These are phyloP conservation scores for Cardamine occulta DNA, from an alignment of 345 rosid species.

Conservation along the genomic window DNA sequence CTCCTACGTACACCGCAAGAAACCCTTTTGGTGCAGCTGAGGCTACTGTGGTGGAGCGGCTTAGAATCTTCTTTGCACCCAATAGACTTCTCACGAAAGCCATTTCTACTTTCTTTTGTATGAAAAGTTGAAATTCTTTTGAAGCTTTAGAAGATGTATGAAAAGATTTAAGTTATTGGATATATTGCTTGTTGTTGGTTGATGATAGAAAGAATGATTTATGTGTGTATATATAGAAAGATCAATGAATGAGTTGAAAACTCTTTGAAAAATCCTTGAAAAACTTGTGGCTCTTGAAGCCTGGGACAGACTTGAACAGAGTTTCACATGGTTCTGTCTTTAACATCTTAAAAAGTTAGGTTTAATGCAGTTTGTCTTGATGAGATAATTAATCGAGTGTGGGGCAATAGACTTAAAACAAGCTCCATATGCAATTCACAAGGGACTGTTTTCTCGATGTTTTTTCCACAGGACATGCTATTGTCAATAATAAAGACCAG, in stretches of 20 bases:
- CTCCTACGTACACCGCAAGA: slow-evolving; percentile 63
- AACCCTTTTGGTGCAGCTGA: slow-evolving; percentile 49
- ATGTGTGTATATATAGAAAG: slow-evolving; percentile 33
- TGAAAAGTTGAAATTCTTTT: slow-evolving; percentile 7
- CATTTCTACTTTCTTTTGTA: neutral
- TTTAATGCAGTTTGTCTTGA: slow-evolving; percentile 12
- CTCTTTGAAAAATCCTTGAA: neutral
- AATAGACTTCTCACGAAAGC: slow-evolving; percentile 39
- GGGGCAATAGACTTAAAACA: neutral
- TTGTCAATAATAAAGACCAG: slow-evolving; percentile 2
- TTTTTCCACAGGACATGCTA: slow-evolving; percentile 10
- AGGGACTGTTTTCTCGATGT: slow-evolving; percentile 36
- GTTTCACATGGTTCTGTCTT: slow-evolving; percentile 36
- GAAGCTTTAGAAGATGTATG: slow-evolving; percentile 27
- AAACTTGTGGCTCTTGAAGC: slow-evolving; percentile 10
- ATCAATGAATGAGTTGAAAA: slow-evolving; percentile 18
- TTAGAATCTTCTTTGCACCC: slow-evolving; percentile 31
- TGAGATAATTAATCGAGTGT: slow-evolving; percentile 9
- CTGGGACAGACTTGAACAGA: slow-evolving; percentile 10
- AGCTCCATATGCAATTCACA: slow-evolving; percentile 33
- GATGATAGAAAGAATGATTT: slow-evolving; percentile 10
- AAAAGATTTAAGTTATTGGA: slow-evolving; percentile 18
- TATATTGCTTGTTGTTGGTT: slow-evolving; percentile 19
- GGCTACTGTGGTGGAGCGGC: slow-evolving; percentile 9
- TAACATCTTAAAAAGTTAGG: neutral